phyloP scores from a whole-genome alignment of 2,329 filamentous ascomycete species.

The Keithomyces neogunnii region DNA sequence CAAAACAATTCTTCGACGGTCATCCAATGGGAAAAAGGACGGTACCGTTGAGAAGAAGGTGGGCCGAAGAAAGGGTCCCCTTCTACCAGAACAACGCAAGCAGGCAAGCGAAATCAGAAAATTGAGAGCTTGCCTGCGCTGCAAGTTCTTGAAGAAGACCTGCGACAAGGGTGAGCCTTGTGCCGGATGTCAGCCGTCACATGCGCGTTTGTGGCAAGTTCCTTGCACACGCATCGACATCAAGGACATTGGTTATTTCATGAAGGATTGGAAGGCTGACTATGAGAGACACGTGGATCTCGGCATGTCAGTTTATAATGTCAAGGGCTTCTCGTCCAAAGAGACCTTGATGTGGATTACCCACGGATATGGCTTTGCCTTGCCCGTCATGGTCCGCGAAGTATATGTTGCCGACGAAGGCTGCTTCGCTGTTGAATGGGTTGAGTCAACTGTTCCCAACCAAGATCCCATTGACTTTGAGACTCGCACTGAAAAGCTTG shows the following conservation, averaged over 20 bases:
- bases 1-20: slow-evolving; percentile 78
- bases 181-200: slow-evolving; percentile 88
- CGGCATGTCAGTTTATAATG: slow-evolving; percentile 86
- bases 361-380: slow-evolving; percentile 87
- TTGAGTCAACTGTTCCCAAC: slow-evolving; percentile 62
- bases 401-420: slow-evolving; percentile 87
- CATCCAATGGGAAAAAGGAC: slow-evolving; percentile 70
- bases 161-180: slow-evolving; percentile 97
- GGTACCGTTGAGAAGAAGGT: slow-evolving; percentile 79
- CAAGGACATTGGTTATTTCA: slow-evolving; percentile 96
- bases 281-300: slow-evolving; percentile 84
- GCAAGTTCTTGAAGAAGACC: slow-evolving; percentile 99
- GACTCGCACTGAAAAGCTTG: slow-evolving; percentile 78
- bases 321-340: slow-evolving; percentile 70
- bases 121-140: slow-evolving; percentile 83
- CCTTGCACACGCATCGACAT: slow-evolving; percentile 97
- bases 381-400: slow-evolving; percentile 89
- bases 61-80: slow-evolving; percentile 78
- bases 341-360: slow-evolving; percentile 81
- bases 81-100: slow-evolving; percentile 88
- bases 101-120: slow-evolving; percentile 97
- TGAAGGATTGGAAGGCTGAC: slow-evolving; percentile 98
- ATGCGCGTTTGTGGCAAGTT: slow-evolving; percentile 93
- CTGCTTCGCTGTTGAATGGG: slow-evolving; percentile 91
- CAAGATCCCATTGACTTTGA: slow-evolving; percentile 74